Percentiles rank a stretch among this genome's conserved stretches.
These are phyloP conservation scores for Xylaria sp. DNA, from an alignment of 2,329 filamentous ascomycete genomes.

Conservation along the genomic window DNA sequence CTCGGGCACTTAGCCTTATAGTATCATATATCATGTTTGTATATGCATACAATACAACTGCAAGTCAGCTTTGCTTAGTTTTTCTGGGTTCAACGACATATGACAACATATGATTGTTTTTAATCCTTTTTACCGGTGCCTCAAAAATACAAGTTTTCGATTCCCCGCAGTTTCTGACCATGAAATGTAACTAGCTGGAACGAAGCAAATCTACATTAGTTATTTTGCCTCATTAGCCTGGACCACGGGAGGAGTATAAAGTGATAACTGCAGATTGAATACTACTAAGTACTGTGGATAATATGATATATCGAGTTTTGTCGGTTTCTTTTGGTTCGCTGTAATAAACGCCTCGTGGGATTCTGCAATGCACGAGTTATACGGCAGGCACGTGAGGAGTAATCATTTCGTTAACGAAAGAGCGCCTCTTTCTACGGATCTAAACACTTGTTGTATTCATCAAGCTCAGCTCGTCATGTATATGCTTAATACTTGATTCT, in stretches of 20 bases:
- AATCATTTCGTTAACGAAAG: neutral
- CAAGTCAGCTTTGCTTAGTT: neutral
- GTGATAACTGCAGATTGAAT: conserved; percentile 1
- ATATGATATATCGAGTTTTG: neutral
- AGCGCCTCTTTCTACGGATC: conserved; percentile 4
- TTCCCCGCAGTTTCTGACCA: neutral
- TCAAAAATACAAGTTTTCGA: neutral
- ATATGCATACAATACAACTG: neutral
- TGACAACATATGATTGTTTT: neutral
- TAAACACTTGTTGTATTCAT: conserved; percentile 1
- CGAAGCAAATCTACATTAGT: neutral
- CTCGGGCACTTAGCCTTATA: neutral
- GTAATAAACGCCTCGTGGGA: neutral
- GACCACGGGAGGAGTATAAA: neutral
- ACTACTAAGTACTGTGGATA: conserved; percentile 9
- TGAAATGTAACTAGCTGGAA: neutral
- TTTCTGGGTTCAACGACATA: neutral
- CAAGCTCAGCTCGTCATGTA: conserved; percentile 1
- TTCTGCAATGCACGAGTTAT: neutral
- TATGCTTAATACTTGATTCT: neutral
- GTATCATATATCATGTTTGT: neutral
- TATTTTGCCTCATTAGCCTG: neutral
- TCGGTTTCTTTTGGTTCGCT: neutral
- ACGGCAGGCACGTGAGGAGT: neutral
- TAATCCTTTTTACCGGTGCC: neutral